These are phyloP conservation scores for Diospyros kaki DNA, from an alignment of 148 eudicot genomes.

Conservation along the genomic window DNA sequence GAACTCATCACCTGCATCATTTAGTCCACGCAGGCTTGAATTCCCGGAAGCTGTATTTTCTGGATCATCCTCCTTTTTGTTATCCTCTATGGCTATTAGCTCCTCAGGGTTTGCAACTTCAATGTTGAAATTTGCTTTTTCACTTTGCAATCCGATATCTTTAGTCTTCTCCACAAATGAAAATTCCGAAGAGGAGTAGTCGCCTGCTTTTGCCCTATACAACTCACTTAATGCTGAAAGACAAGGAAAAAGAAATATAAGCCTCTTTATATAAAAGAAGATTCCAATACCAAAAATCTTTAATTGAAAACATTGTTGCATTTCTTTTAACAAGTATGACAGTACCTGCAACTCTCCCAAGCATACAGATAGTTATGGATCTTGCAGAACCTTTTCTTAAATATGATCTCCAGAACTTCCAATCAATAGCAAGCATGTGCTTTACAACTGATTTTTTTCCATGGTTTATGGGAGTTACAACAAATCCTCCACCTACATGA, in stretches of 20 bases:
- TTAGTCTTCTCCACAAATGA: conserved; percentile 24
- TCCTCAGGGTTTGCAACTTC: conserved; percentile 20
- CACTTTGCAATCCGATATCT: conserved; percentile 23
- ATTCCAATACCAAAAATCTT: background rate
- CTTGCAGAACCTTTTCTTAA: conserved; percentile 30
- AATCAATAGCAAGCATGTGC: conserved; percentile 74
- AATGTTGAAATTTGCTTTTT: conserved; percentile 22
- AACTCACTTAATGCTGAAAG: conserved; percentile 61
- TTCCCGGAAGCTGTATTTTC: conserved; percentile 22
- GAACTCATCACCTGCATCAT: conserved; percentile 66
- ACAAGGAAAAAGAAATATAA: conserved; percentile 5
- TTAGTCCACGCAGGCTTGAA: conserved; percentile 43
- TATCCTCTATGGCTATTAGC: conserved; percentile 17
- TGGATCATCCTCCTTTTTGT: conserved; percentile 23
- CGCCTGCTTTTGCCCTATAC: conserved; percentile 48
- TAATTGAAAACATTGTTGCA: background rate
- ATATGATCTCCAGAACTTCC: conserved; percentile 61
- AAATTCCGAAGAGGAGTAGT: conserved; percentile 25
- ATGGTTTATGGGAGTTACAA: conserved; percentile 43
- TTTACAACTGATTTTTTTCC: conserved; percentile 58
- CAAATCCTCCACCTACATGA: conserved; percentile 68
- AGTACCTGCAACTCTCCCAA: conserved; percentile 65
- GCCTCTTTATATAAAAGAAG: background rate
- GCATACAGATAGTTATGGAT: conserved; percentile 51
- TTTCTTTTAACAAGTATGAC: background rate